A percentile compares a stretch with the other conserved stretches of the same genome.
Conservation (phyloP, 116 monocot species). For the Thalassia testudinum region DNA sequence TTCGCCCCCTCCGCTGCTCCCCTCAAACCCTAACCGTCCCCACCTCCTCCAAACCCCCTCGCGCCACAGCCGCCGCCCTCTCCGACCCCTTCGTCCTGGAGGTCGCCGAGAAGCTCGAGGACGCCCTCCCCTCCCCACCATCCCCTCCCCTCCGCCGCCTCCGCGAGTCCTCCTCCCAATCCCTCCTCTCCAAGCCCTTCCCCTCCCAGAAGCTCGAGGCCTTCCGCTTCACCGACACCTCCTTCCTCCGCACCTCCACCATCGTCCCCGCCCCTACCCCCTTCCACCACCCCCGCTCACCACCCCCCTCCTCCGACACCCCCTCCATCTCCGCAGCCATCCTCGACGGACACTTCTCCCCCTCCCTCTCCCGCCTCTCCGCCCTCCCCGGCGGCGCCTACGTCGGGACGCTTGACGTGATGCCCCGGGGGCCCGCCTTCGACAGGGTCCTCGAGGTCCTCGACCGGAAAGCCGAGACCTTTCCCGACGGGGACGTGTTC, state of each 20-base stretch:
- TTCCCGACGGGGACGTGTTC: constrained; percentile 51
- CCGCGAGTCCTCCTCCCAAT: constrained; percentile 46
- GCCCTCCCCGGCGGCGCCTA: constrained; percentile 40
- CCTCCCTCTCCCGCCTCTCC: constrained; percentile 31
- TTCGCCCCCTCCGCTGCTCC: not conserved
- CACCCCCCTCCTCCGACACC: not conserved
- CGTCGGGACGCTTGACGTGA: constrained; percentile 26
- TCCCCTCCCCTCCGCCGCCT: constrained; percentile 30
- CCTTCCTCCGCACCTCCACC: constrained; percentile 49
- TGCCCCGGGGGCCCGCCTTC: constrained; percentile 13
- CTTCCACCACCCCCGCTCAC: not conserved
- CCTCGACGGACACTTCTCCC: constrained; percentile 34
- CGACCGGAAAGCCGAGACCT: constrained; percentile 5
- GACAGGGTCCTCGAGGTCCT: constrained; percentile 18
- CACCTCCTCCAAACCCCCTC: not conserved
- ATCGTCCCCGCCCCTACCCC: constrained; percentile 27
- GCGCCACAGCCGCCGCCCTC: constrained; percentile 16
- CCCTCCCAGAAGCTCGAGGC: constrained; percentile 54
- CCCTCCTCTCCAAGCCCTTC: constrained; percentile 67
- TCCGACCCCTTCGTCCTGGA: constrained; percentile 86
- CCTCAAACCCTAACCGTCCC: constrained; percentile 3
- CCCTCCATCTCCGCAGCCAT: constrained; percentile 22
- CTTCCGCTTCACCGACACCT: constrained; percentile 83
- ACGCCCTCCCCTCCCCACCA: constrained; percentile 28
- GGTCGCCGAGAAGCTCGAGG: constrained; percentile 88